Evolutionary conservation across 139 green algal species (phyloP), one percentile per base, ranked within the genome.

Genomic region (Picochlorum sp.): DNA sequence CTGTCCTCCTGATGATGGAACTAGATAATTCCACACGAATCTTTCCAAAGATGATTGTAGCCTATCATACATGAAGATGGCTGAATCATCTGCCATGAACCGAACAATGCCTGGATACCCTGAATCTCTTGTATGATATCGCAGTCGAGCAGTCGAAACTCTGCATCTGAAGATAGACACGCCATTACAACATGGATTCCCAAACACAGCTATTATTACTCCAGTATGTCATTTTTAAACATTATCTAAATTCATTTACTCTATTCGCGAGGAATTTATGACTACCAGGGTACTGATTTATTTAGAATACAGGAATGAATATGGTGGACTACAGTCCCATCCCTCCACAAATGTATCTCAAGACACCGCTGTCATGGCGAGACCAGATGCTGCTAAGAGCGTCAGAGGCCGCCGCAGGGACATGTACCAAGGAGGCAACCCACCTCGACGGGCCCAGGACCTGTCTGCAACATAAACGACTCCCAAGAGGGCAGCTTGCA

Each of bases 1-100:
- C 11, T 59, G 3, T 18, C 24, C n/a, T 24, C 34, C 24, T 66
- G 28, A n/a, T 45, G 28, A 49, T 16, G 26, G 30, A 47, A 77
- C 75, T 47, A 84, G 52, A 56, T 65, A 81, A 69, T 68, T 80
- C 66, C 69, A 84, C 18, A 87, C 14, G 58, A 87, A 87, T 37
- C 77, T 71, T 28, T 69, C 65, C 4, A 78, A 44, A 2, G 68
- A 57, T 58, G 10, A n/a, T 18, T 16, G 18, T 18, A 2, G 15
- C 68, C 64, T 49, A 56, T 56, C 18, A 26, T 56, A 20, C 18
- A 56, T 20, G 34, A 41, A 9, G 8, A 41, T 41, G 34, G 34
- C 34, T 9, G 34, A 41, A 41, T 41, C 34, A 14, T 41, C 34
- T 41, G 34, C 8, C 34, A 41, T 41, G 34, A 41, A 41, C 34